Conservation (phyloP, 257 asterid genomes). For the Petunia secreta region DNA sequence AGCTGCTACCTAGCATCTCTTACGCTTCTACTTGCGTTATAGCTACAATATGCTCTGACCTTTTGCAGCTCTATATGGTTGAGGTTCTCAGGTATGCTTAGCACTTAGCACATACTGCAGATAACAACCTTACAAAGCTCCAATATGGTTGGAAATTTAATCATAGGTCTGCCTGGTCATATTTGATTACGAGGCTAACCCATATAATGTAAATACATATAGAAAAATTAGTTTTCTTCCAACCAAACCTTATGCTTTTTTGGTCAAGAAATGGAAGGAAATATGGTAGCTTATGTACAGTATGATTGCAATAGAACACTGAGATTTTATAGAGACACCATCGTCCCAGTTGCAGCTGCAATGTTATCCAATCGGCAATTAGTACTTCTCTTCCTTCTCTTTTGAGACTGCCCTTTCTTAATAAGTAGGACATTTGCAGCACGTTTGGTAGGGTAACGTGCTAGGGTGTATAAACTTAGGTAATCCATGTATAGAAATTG, state of each 20-base stretch:
- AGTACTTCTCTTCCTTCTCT: not conserved
- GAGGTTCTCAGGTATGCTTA: not conserved
- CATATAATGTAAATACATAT: not conserved
- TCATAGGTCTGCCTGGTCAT: not conserved
- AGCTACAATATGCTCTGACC: conserved; percentile 25
- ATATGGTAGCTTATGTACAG: conserved; percentile 2
- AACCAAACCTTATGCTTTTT: not conserved
- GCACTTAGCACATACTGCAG: not conserved
- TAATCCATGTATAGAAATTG: too few relatives aligned
- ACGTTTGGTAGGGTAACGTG: too few relatives aligned
- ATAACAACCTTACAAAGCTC: conserved; percentile 14
- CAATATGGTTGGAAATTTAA: conserved; percentile 2
- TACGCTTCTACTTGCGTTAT: conserved; percentile 27
- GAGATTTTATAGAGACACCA: not conserved
- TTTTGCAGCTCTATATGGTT: conserved; percentile 4
- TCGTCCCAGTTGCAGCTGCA: not conserved
- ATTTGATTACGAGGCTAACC: conserved; percentile 6
- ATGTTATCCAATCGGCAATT: not conserved
- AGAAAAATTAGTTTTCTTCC: not conserved
- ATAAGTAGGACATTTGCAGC: too few relatives aligned
- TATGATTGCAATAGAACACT: conserved; percentile 7
- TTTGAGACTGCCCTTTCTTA: too few relatives aligned
- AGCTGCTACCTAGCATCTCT: conserved; percentile 32
- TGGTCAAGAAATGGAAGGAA: not conserved
- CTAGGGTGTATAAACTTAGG: too few relatives aligned